Evolutionary conservation across 2,329 filamentous ascomycete species (phyloP), one percentile per base, ranked within the genome.

Genomic region (Fusarium sororula): DNA sequence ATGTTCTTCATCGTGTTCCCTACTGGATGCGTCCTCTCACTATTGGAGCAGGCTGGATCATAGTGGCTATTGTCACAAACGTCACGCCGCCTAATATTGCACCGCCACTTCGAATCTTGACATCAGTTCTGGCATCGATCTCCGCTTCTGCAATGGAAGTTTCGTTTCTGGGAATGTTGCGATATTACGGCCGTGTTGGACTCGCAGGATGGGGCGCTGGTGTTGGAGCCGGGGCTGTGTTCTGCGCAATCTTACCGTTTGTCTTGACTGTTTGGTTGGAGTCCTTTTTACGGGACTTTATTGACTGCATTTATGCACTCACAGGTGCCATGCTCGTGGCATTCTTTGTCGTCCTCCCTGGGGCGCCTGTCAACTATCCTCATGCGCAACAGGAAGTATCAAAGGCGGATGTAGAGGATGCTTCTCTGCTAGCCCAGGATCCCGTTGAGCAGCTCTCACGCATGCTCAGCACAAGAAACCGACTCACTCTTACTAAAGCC

Each of bases 161-260:
- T 5, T 80, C 78, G 5, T 81, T 80, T 56, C 51, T 83, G n/a
- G 79, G 78, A 20, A 75, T 78, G 75, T 57, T 79, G 18, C 75
- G 78, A 0, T 74, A 78, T 17, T 80, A 82, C 42, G 80, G 81
- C 24, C 73, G 73, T 50, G 60, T 71, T n/a, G 81, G 78, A 1
- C 68, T 83, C 24, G 77, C 76, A 5, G 82, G 82, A 37, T 83
- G 82, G 82, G 82, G 80, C 47, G 68, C 81, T 2, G 82, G 81
- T 3, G 77, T 78, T 10, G 82, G 81, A 18, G 74, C 76, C 1
- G 82, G 80, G 1, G 69, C 75, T 15, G 63, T 81, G 12, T 72
- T 79, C 24, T 77, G 77, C 39, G 78, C 80, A 17, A 72, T 78
- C 20, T 61, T 79, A 35, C 81, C 81, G 0, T 81, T 81, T 53